Percentiles rank a stretch among this genome's conserved stretches.
phyloP scores from a whole-genome alignment of 345 rosid species.

The Eucalyptus dawsonii region DNA sequence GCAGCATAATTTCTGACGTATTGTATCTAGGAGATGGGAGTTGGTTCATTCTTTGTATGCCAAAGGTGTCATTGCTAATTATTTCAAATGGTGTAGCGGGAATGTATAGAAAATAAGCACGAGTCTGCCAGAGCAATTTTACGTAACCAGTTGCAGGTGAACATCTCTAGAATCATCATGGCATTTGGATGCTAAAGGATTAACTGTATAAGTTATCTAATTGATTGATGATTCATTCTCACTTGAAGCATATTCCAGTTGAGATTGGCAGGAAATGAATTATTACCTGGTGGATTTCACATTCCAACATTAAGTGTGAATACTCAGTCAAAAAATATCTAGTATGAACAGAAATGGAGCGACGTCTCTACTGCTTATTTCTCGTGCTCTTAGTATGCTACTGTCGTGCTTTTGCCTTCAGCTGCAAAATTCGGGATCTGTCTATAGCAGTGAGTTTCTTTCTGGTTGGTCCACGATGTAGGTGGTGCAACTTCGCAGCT shows the following conservation, averaged over 20 bases:
- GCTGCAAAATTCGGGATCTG: not conserved
- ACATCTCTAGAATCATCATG: not conserved
- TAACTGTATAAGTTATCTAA: not conserved
- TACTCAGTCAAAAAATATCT: not conserved
- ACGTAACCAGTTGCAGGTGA: not conserved
- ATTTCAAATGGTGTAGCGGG: not conserved
- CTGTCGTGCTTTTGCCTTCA: not conserved
- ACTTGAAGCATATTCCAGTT: not conserved
- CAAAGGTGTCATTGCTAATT: conserved; percentile 12
- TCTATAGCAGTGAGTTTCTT: not conserved
- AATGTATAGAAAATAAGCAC: not conserved
- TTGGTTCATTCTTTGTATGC: conserved; percentile 53
- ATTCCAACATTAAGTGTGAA: not conserved
- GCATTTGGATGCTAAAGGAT: not conserved
- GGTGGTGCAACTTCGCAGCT: not conserved
- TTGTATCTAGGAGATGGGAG: conserved; percentile 3
- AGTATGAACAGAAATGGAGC: not conserved
- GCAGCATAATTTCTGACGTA: conserved; percentile 30
- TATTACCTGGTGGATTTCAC: not conserved
- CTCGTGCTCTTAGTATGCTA: not conserved
- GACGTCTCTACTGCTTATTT: not conserved
- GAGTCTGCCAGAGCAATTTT: not conserved
- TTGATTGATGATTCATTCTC: not conserved
- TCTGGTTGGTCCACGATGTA: not conserved
- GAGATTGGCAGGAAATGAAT: not conserved